Evolutionary conservation across 164 flowering plant genomes (phyloP), one percentile per base, ranked within the genome.

Genomic region (Sextonia rubra): DNA sequence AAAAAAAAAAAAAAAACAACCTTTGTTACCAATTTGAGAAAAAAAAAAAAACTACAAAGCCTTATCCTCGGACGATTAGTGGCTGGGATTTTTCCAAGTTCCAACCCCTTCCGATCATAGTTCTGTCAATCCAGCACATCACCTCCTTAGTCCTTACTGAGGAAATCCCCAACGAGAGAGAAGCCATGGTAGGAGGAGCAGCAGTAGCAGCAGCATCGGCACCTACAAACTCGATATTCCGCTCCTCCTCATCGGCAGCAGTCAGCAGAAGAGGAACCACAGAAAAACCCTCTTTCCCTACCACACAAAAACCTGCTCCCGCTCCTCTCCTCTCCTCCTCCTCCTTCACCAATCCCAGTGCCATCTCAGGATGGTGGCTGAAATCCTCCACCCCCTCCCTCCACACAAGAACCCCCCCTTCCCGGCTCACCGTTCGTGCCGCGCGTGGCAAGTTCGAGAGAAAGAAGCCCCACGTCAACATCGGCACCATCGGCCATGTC

Each of bases 401-500:
- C 44, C n/a, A 17, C 24, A 18, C 24, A 24, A 23, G 22, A 14
- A 29, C 47, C 22, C 37, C 52, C 67, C 37, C 52, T 3, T 32
- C 52, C 20, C 24, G 14, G 24, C 69, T 37, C 4, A 63, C 66
- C 22, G 60, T 71, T 23, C 66, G 44, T 3, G 84, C 84, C 25
- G 84, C 84, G 8, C 71, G 84, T 20, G 84, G 84, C 4, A 81
- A 81, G 69, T 81, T 81, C 76, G 84, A 81, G 74, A 61, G 84
- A 22, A 81, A 79, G 71, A 81, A 81, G 60, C 84, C 84, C 76
- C 84, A 81, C 61, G 80, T 81, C 17, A 81, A 81, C 74, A 81
- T 81, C 62, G 82, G 84, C 56, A 81, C 83, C 4, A 79, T 81
- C 14, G 82, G 84, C 14, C 84, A 81, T n/a, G 84, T 81, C 29